A percentile compares a stretch with the other conserved stretches of the same genome.
Conservation (phyloP, 306 rosid genomes). For the Acmispon strigosus region DNA sequence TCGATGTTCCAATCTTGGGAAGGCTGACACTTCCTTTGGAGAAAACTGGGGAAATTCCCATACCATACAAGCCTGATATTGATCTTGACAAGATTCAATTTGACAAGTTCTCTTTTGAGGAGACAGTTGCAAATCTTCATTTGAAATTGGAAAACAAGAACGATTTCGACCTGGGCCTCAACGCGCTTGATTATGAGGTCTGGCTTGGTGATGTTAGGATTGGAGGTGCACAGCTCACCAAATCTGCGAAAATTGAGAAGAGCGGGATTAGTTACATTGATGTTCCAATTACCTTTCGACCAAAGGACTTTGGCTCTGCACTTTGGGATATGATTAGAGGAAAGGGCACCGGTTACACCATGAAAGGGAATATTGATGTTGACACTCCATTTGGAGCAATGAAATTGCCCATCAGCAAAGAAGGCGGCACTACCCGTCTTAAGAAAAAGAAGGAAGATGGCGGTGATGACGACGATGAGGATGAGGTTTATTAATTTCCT, state of each 20-base stretch:
- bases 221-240: conserved; percentile 61
- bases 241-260: conserved; percentile 61
- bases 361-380: conserved; percentile 71
- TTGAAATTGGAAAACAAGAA: conserved; percentile 89
- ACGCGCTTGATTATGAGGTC: conserved; percentile 66
- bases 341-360: conserved; percentile 74
- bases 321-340: conserved; percentile 98
- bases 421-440: conserved; percentile 88
- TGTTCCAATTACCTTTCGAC: conserved; percentile 80
- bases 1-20: conserved; percentile 84
- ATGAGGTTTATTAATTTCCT: conserved; percentile 52
- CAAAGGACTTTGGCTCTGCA: conserved; percentile 92
- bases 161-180: conserved; percentile 83
- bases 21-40: conserved; percentile 80
- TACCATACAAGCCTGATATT: conserved; percentile 92
- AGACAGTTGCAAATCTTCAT: conserved; percentile 78
- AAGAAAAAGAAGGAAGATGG: conserved; percentile 77
- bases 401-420: conserved; percentile 87
- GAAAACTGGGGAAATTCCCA: conserved; percentile 91
- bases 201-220: conserved; percentile 81
- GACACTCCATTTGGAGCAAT: conserved; percentile 92
- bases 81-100: conserved; percentile 79
- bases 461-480: conserved; percentile 43
- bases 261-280: conserved; percentile 52
- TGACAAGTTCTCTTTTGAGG: conserved; percentile 75